These are phyloP conservation scores for Diaporthe aspalathi DNA, from an alignment of 2,329 filamentous ascomycete genomes.

Conservation along the genomic window DNA sequence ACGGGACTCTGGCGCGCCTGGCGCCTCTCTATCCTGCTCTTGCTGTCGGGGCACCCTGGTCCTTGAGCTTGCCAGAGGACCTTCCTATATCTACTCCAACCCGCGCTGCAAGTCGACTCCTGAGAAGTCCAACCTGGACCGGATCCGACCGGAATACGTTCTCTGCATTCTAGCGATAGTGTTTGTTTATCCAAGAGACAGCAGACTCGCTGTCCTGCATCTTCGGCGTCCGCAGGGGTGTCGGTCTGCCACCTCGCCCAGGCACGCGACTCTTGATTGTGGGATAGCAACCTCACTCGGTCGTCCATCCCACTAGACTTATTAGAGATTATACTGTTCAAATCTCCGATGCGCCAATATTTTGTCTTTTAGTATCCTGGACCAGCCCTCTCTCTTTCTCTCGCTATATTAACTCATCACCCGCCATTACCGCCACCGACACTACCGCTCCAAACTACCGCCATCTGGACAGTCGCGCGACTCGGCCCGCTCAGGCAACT, in stretches of 20 bases:
- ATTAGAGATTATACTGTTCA: neutral
- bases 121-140: constrained; percentile 1
- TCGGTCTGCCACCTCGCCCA: neutral
- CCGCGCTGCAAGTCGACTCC: constrained; percentile 1
- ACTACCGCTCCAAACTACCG: neutral
- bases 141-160: constrained; percentile 1
- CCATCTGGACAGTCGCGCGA: neutral
- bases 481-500: neutral
- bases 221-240: neutral
- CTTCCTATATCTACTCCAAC: constrained; percentile 21
- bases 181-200: neutral
- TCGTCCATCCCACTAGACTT: neutral
- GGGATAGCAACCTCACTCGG: neutral
- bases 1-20: neutral
- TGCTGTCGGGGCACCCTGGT: constrained; percentile 10
- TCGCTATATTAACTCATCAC: neutral
- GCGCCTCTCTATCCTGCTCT: neutral
- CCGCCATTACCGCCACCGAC: neutral
- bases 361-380: neutral
- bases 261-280: neutral
- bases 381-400: neutral
- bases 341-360: neutral
- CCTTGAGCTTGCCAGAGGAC: constrained; percentile 13
- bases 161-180: neutral
- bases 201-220: neutral